Conservation (phyloP, 805 yeast genomes). For the Candida vaughaniae region DNA sequence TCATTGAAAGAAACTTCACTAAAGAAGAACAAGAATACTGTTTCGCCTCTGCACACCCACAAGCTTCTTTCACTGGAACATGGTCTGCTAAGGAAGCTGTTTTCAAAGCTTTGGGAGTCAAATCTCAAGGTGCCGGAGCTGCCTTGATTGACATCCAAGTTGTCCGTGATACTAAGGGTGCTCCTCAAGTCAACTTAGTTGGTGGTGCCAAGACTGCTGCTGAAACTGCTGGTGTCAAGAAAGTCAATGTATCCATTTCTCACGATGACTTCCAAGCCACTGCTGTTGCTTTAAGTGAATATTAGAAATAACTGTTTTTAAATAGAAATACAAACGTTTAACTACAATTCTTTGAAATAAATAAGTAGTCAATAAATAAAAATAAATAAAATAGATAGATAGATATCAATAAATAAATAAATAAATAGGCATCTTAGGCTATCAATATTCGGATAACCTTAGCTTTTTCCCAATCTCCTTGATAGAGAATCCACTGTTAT, state of each 20-base stretch:
- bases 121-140: conserved; percentile 94
- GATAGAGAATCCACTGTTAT: conserved; percentile 39
- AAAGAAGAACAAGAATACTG: conserved; percentile 78
- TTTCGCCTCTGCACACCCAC: conserved; percentile 66
- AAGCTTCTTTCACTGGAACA: conserved; percentile 92
- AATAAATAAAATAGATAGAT: conserved; percentile 9
- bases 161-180: conserved; percentile 66
- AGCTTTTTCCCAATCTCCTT: conserved; percentile 65
- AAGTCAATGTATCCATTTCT: conserved; percentile 84
- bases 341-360: too few relatives aligned
- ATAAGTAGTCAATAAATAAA: conserved; percentile 10
- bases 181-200: conserved; percentile 73
- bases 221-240: conserved; percentile 59
- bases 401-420: conserved; percentile 11
- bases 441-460: conserved; percentile 59
- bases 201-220: conserved; percentile 83
- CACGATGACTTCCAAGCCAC: conserved; percentile 97
- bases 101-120: conserved; percentile 89
- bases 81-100: conserved; percentile 99
- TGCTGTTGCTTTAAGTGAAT: conserved; percentile 85
- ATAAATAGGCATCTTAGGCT: conserved; percentile 2
- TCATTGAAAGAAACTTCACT: conserved; percentile 91
- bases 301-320: conserved; percentile 22
- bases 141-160: conserved; percentile 90
- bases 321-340: too few relatives aligned